Evolutionary conservation across 2,329 filamentous ascomycete genomes (phyloP).

Genomic region (Leptographium wingfieldii): DNA sequence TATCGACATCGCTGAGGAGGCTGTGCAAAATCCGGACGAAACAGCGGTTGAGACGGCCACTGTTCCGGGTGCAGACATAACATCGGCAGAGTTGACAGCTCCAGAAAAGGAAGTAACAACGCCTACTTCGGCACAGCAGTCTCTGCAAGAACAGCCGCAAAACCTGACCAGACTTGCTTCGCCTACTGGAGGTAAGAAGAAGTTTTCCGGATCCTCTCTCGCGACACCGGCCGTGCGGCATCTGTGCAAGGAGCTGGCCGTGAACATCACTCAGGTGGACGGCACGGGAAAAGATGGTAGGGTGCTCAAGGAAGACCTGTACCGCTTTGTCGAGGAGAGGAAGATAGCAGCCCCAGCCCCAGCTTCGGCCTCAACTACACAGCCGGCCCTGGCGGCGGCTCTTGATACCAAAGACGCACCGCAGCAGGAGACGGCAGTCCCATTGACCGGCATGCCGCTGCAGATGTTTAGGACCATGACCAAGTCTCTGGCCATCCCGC

Average conservation of each 20-base stretch:
- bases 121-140: not conserved
- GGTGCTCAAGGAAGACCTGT: slow-evolving; percentile 85
- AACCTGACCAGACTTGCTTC: not conserved
- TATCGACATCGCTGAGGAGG: slow-evolving; percentile 78
- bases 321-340: slow-evolving; percentile 50
- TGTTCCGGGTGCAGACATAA: not conserved
- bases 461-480: slow-evolving; percentile 99
- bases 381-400: slow-evolving; percentile 12
- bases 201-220: slow-evolving; percentile 48
- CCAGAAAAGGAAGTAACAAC: not conserved
- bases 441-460: slow-evolving; percentile 66
- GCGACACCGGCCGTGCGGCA: slow-evolving; percentile 90
- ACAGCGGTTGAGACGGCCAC: not conserved
- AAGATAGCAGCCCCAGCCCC: slow-evolving; percentile 18
- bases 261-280: slow-evolving; percentile 65
- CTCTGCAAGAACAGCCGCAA: not conserved
- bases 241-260: slow-evolving; percentile 63
- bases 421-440: slow-evolving; percentile 55
- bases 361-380: slow-evolving; percentile 10
- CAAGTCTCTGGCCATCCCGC: slow-evolving; percentile 75
- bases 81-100: not conserved
- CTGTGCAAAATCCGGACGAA: slow-evolving; percentile 18
- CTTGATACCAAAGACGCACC: slow-evolving; percentile 20
- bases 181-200: slow-evolving; percentile 24
- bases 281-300: slow-evolving; percentile 86